Evolutionary conservation across 352 stramenopile species (phyloP).

Genomic region (Pythium periplocum): DNA sequence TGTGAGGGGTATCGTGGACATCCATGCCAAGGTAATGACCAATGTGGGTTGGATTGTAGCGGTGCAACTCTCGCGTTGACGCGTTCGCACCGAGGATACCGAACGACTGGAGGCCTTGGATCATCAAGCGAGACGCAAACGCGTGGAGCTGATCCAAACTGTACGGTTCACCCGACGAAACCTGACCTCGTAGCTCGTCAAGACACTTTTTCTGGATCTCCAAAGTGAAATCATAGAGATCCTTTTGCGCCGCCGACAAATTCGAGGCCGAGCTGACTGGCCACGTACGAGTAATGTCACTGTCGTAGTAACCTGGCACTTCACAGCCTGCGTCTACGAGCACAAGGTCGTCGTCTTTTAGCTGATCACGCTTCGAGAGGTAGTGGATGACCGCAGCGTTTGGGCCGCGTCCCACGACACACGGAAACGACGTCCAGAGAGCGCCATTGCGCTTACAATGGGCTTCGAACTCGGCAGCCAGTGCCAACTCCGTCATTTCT

Average conservation of each 20-base stretch:
- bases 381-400: constrained; percentile 87
- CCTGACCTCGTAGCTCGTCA: constrained; percentile 35
- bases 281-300: constrained; percentile 83
- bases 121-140: constrained; percentile 71
- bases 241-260: constrained; percentile 39
- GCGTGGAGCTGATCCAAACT: constrained; percentile 71
- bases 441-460: constrained; percentile 72
- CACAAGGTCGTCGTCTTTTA: constrained; percentile 63
- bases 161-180: constrained; percentile 42
- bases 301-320: constrained; percentile 71
- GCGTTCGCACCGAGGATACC: constrained; percentile 45
- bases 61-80: constrained; percentile 54
- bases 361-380: constrained; percentile 59
- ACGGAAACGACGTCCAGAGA: constrained; percentile 77
- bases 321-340: constrained; percentile 83
- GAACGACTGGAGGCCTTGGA: constrained; percentile 52
- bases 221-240: constrained; percentile 74
- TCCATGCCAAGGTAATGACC: constrained; percentile 84
- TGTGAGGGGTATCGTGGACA: constrained; percentile 73
- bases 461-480: constrained; percentile 64
- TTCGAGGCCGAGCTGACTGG: constrained; percentile 30
- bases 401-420: constrained; percentile 66
- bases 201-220: constrained; percentile 76
- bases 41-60: constrained; percentile 86
- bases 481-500: constrained; percentile 66